Conservation (phyloP, 2,329 filamentous ascomycete species). For the Dactylellina cionopaga region DNA sequence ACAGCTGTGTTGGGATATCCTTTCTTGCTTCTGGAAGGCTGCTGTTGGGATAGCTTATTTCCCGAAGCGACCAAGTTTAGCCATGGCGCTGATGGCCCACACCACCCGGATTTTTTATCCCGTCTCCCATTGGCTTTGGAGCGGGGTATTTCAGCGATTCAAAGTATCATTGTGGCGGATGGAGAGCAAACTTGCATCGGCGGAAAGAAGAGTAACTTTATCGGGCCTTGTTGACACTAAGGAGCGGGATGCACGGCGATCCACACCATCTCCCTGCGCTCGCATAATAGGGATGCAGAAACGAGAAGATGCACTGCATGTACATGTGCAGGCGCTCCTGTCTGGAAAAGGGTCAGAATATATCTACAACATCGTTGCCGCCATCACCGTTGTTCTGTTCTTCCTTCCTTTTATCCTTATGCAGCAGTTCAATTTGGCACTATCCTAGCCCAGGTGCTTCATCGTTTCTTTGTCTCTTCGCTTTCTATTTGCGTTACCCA, state of each 20-base stretch:
- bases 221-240: slow-evolving; percentile 4
- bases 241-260: slow-evolving; percentile 37
- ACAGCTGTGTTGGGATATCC: background rate
- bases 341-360: slow-evolving; percentile 37
- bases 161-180: slow-evolving; percentile 16
- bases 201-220: background rate
- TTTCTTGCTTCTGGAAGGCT: slow-evolving; percentile 27
- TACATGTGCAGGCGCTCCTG: background rate
- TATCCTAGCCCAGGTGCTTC: slow-evolving; percentile 35
- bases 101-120: slow-evolving; percentile 27
- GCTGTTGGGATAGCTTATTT: slow-evolving; percentile 41
- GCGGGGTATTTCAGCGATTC: slow-evolving; percentile 15
- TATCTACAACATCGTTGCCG: slow-evolving; percentile 45
- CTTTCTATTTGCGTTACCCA: too few relatives aligned
- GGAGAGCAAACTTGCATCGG: slow-evolving; percentile 30
- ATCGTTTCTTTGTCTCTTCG: slow-evolving; percentile 30
- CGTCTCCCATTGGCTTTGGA: slow-evolving; percentile 35
- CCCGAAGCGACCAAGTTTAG: slow-evolving; percentile 52
- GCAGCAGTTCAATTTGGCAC: slow-evolving; percentile 27
- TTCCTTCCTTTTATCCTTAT: slow-evolving; percentile 30
- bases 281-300: slow-evolving; percentile 51
- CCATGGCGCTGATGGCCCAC: slow-evolving; percentile 44
- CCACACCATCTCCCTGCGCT: slow-evolving; percentile 30
- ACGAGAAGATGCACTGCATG: slow-evolving; percentile 41
- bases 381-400: slow-evolving; percentile 13